Evolutionary conservation across 2,329 filamentous ascomycete genomes (phyloP).

Genomic region (Colletotrichum orbiculare): DNA sequence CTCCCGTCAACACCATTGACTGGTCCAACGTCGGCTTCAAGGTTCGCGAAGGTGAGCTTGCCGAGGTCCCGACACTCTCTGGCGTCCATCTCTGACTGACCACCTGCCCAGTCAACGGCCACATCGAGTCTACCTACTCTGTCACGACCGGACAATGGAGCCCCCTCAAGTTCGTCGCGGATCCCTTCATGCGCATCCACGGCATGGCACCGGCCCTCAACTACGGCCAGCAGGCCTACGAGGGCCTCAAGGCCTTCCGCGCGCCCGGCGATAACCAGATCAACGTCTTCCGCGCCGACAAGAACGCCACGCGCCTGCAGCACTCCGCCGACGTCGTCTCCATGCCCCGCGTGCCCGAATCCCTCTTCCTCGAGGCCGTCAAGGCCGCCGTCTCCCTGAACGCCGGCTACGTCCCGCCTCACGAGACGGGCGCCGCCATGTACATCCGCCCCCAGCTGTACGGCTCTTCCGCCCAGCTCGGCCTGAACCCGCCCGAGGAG

Average conservation of each 20-base stretch:
- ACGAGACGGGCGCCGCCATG: constrained; percentile 89
- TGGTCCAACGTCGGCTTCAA: constrained; percentile 95
- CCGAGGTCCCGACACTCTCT: background rate
- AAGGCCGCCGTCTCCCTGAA: constrained; percentile 87
- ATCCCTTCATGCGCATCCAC: constrained; percentile 89
- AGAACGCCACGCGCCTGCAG: constrained; percentile 87
- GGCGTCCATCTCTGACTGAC: constrained; percentile 4
- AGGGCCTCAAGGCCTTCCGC: constrained; percentile 98
- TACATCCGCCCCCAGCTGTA: constrained; percentile 93
- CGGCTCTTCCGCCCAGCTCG: constrained; percentile 87
- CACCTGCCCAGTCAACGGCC: constrained; percentile 79
- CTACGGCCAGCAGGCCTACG: constrained; percentile 97
- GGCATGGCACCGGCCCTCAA: constrained; percentile 96
- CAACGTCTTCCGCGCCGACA: constrained; percentile 86
- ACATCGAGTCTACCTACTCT: constrained; percentile 89
- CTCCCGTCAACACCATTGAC: constrained; percentile 85
- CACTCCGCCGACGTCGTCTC: constrained; percentile 86
- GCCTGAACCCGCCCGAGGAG: constrained; percentile 87
- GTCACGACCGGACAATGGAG: constrained; percentile 81
- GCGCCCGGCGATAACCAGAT: constrained; percentile 75
- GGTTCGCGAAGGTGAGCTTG: constrained; percentile 80
- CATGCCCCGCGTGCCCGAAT: constrained; percentile 81
- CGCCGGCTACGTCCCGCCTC: constrained; percentile 90
- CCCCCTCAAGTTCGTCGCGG: constrained; percentile 79
- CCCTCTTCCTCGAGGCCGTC: constrained; percentile 80